phyloP scores from a whole-genome alignment of 139 green algal species.

The Chlamydomonas sp. region DNA sequence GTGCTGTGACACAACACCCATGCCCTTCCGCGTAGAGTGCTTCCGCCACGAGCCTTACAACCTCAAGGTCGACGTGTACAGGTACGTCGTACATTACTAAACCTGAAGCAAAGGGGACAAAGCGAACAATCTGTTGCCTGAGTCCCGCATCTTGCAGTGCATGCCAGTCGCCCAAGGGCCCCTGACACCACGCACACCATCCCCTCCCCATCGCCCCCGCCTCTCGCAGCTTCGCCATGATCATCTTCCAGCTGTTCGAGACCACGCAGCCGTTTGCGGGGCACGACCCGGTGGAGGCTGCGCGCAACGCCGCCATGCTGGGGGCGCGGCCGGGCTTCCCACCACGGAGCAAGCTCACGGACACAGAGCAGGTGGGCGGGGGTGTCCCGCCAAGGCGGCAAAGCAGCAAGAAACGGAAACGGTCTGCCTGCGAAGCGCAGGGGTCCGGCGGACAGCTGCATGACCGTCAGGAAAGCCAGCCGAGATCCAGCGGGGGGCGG shows the following conservation, averaged over 20 bases:
- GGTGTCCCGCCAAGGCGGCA: no score
- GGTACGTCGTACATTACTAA: constrained; percentile 9
- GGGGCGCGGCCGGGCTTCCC: constrained; percentile 63
- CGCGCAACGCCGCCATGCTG: constrained; percentile 59
- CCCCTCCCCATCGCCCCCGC: constrained; percentile 3
- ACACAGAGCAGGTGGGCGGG: constrained; percentile 45
- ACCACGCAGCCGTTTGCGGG: constrained; percentile 65
- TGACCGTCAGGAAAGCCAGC: no score
- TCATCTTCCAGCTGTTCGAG: constrained; percentile 83
- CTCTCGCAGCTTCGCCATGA: constrained; percentile 79
- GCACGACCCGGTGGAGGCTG: constrained; percentile 66
- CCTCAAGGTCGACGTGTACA: constrained; percentile 82
- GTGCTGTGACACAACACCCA: neutral
- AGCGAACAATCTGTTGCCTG: no score
- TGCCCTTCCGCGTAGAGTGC: constrained; percentile 48
- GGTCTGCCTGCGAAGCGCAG: no score
- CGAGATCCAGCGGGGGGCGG: no score
- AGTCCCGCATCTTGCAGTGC: no score
- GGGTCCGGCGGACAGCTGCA: no score
- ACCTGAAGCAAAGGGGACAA: no score
- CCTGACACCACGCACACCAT: no score
- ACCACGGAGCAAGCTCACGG: constrained; percentile 49
- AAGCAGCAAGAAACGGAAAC: no score
- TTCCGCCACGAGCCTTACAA: constrained; percentile 81
- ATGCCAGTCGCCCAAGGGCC: no score